phyloP scores from a whole-genome alignment of 805 yeast genomes.

The Teunomyces atbi region DNA sequence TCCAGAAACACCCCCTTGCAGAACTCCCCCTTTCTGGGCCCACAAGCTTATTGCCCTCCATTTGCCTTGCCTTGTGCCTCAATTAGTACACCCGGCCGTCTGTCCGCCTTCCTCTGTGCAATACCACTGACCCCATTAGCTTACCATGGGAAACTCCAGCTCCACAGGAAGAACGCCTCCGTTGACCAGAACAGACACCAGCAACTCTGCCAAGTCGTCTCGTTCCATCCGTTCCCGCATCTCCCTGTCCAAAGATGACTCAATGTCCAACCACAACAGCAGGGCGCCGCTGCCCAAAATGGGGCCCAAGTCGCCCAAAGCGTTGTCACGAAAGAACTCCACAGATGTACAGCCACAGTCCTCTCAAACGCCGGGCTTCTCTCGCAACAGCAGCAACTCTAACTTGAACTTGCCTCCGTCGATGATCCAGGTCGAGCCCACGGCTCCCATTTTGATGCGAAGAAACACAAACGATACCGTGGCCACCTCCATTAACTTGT shows the following conservation, averaged over 20 bases:
- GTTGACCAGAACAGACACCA: conserved; percentile 56
- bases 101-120: too few species aligned
- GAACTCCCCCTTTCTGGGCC: not conserved
- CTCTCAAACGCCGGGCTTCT: conserved; percentile 1
- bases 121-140: not conserved
- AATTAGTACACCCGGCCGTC: too few species aligned
- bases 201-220: conserved; percentile 47
- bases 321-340: conserved; percentile 31
- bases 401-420: conserved; percentile 54
- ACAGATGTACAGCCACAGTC: conserved; percentile 11
- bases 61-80: too few species aligned
- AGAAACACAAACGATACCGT: conserved; percentile 43
- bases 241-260: conserved; percentile 20
- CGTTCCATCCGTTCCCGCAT: conserved; percentile 45
- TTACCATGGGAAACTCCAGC: conserved; percentile 48
- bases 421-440: conserved; percentile 69
- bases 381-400: conserved; percentile 7
- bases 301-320: conserved; percentile 28
- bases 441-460: conserved; percentile 66
- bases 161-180: conserved; percentile 47
- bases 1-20: too few species aligned
- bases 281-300: conserved; percentile 18
- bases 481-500: conserved; percentile 6
- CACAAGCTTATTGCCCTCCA: not conserved
- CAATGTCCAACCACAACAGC: conserved; percentile 12